A percentile compares a stretch with the other conserved stretches of the same genome.
Conservation (phyloP, 305 asterid species). For the Fraxinus angustifolia region DNA sequence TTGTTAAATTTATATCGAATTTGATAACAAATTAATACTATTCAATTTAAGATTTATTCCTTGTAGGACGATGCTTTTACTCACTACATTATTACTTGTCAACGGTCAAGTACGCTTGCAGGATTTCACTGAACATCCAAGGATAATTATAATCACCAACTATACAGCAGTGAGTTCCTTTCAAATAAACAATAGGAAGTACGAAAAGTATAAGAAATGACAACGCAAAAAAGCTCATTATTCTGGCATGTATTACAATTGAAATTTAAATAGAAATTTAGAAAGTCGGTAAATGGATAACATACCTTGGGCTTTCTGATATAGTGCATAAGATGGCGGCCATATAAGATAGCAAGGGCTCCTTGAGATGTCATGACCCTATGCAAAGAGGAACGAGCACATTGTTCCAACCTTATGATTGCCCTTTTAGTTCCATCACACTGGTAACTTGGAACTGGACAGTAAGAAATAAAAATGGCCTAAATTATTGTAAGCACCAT, state of each 20-base stretch:
- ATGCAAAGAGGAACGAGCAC: constrained; percentile 59
- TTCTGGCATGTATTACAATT: not conserved
- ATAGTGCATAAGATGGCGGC: constrained; percentile 75
- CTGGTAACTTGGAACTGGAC: constrained; percentile 63
- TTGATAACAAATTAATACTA: too few relatives aligned
- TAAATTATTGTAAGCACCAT: constrained; percentile 8
- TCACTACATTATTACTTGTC: not conserved
- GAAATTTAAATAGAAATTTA: not conserved
- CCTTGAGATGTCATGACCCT: constrained; percentile 70
- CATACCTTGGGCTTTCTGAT: constrained; percentile 77
- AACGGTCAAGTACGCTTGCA: not conserved
- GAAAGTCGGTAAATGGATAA: constrained; percentile 21
- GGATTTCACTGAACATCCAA: not conserved
- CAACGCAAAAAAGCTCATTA: not conserved
- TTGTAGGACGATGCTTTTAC: too few relatives aligned
- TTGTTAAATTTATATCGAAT: too few relatives aligned
- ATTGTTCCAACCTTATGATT: constrained; percentile 79
- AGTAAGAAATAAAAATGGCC: constrained; percentile 23
- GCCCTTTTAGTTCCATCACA: constrained; percentile 71
- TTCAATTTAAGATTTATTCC: too few relatives aligned
- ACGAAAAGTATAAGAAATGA: not conserved
- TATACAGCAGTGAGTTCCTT: not conserved
- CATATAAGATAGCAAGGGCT: constrained; percentile 80
- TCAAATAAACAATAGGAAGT: not conserved
- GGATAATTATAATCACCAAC: not conserved